phyloP scores from a whole-genome alignment of 2,329 filamentous ascomycete genomes.

The Aspergillus hiratsukae region DNA sequence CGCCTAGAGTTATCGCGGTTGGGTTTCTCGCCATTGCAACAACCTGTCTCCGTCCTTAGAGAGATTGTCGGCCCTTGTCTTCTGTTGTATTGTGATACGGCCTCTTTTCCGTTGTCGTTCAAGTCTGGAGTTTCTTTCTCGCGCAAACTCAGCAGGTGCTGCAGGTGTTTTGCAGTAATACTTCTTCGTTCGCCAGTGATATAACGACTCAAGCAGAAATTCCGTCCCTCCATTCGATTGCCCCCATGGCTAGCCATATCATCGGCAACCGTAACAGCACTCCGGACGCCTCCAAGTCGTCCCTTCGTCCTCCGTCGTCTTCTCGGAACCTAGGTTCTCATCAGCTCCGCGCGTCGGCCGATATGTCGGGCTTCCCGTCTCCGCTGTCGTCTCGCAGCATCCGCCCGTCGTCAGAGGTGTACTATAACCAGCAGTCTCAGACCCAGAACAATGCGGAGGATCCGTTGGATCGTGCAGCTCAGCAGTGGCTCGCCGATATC shows the following conservation, averaged over 20 bases:
- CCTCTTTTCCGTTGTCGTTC: conserved; percentile 3
- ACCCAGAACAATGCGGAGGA: conserved; percentile 71
- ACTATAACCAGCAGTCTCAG: conserved; percentile 72
- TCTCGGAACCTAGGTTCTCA: conserved; percentile 74
- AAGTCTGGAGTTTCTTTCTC: conserved; percentile 11
- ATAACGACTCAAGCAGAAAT: background rate
- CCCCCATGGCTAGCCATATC: conserved; percentile 57
- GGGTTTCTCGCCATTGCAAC: conserved; percentile 22
- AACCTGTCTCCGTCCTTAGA: conserved; percentile 15
- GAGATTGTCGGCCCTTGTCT: conserved; percentile 17
- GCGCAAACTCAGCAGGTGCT: conserved; percentile 67
- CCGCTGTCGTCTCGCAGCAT: conserved; percentile 71
- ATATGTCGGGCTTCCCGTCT: conserved; percentile 81
- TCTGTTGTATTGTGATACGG: conserved; percentile 7
- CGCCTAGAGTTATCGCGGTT: conserved; percentile 26
- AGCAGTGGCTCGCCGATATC: conserved; percentile 98
- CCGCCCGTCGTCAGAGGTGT: conserved; percentile 89
- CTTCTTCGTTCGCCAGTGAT: conserved; percentile 20
- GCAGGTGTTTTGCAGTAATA: conserved; percentile 59
- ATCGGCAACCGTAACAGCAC: conserved; percentile 93
- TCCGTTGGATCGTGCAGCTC: conserved; percentile 84
- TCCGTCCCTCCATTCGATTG: conserved; percentile 9
- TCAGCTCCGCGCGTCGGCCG: conserved; percentile 88
- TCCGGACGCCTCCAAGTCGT: conserved; percentile 79
- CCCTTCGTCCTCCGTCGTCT: conserved; percentile 78